These are phyloP conservation scores for Didymosphaeria variabile DNA, from an alignment of 2,329 filamentous ascomycete genomes.

Conservation along the genomic window DNA sequence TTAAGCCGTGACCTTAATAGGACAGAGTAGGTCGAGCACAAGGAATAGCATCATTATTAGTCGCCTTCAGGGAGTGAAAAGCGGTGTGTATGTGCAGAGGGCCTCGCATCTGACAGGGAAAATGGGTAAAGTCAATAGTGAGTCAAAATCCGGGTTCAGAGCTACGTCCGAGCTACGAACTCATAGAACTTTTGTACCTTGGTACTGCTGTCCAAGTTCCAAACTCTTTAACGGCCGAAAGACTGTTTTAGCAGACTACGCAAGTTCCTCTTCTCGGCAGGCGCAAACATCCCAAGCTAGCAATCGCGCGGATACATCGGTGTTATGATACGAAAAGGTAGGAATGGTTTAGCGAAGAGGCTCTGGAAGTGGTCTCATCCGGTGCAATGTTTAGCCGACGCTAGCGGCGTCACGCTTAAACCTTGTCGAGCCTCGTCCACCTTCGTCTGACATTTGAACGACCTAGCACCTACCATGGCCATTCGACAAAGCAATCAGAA, in stretches of 20 bases:
- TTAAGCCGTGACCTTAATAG: not conserved
- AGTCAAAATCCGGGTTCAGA: not conserved
- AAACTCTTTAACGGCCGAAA: not conserved
- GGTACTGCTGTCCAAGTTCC: not conserved
- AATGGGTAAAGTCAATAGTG: not conserved
- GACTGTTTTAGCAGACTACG: no score
- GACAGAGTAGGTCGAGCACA: not conserved
- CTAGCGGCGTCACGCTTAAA: no score
- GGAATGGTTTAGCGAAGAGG: no score
- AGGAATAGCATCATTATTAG: not conserved
- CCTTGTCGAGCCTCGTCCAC: no score
- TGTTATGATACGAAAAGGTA: not conserved
- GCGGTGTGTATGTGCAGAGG: not conserved
- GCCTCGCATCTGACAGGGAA: not conserved
- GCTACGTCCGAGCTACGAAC: not conserved
- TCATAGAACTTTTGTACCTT: not conserved
- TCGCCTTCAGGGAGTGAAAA: not conserved
- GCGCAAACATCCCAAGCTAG: not conserved
- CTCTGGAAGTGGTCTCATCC: no score
- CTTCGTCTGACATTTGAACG: no score
- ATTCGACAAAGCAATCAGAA: no score
- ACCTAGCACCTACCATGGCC: no score
- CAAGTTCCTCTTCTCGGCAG: not conserved
- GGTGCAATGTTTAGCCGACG: no score
- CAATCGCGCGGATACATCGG: not conserved